phyloP scores from a whole-genome alignment of 352 stramenopile species.

The Pythium pectinolyticum region DNA sequence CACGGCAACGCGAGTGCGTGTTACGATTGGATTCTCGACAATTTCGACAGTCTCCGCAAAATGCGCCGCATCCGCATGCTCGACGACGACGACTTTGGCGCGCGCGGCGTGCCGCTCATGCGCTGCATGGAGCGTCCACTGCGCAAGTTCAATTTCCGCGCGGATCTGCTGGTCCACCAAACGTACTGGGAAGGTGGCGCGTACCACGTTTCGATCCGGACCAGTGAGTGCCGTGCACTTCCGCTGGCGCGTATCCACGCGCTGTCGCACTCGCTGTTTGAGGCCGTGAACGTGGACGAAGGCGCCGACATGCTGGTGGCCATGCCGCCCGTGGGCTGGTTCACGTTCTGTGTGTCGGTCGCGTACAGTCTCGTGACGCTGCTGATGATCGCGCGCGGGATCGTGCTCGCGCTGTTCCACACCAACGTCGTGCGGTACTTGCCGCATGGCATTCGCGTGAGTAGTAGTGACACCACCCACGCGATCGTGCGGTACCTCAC shows the following conservation, averaged over 20 bases:
- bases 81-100: constrained; percentile 38
- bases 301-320: constrained; percentile 42
- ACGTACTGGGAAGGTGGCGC: constrained; percentile 46
- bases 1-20: constrained; percentile 35
- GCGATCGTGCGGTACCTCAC: constrained; percentile 39
- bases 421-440: constrained; percentile 24
- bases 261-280: constrained; percentile 43
- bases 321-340: constrained; percentile 40
- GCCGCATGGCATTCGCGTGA: no score
- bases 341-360: constrained; percentile 32
- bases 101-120: constrained; percentile 41
- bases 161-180: constrained; percentile 53
- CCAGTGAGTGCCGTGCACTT: constrained; percentile 41
- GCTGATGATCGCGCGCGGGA: constrained; percentile 36
- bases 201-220: constrained; percentile 50
- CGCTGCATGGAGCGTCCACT: constrained; percentile 43
- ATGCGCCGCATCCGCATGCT: constrained; percentile 36
- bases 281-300: constrained; percentile 37
- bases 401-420: constrained; percentile 43
- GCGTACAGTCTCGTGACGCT: constrained; percentile 49
- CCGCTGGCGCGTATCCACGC: constrained; percentile 36
- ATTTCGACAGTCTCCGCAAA: constrained; percentile 38
- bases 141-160: constrained; percentile 46
- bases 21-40: constrained; percentile 45
- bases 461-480: constrained; percentile 27